Conservation (phyloP, 2,329 filamentous ascomycete genomes). For the Botrytis paeoniae region DNA sequence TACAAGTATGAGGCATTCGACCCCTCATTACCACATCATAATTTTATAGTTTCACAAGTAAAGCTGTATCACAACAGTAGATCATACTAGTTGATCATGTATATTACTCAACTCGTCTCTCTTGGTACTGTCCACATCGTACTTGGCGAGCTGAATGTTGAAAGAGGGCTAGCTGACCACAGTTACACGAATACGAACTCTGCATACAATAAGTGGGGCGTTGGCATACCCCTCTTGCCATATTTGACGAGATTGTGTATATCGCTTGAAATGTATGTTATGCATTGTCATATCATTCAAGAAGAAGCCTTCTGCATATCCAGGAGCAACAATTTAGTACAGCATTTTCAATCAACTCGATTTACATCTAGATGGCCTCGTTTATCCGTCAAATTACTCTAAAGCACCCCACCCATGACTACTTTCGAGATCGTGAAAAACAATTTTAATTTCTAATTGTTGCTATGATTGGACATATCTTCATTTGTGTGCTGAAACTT, state of each 20-base stretch:
- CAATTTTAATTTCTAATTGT: too few species aligned
- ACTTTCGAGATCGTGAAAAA: too few species aligned
- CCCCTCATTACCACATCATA: too few species aligned
- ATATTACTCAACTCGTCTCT: not conserved
- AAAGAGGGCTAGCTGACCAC: not conserved
- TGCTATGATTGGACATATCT: not conserved
- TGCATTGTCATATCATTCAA: not conserved
- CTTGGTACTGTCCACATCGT: not conserved
- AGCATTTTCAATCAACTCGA: not conserved
- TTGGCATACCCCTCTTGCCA: not conserved
- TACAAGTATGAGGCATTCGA: not conserved
- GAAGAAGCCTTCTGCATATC: not conserved
- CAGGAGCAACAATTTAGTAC: not conserved
- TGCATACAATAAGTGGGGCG: not conserved
- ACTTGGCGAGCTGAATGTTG: not conserved
- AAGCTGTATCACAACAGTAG: not conserved
- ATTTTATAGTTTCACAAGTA: too few species aligned
- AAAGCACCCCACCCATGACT: not conserved
- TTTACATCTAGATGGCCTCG: not conserved
- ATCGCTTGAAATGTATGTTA: not conserved
- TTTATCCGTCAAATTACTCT: fast-evolving
- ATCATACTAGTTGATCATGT: not conserved
- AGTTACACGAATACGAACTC: not conserved
- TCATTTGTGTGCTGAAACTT: too few species aligned
- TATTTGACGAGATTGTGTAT: not conserved